phyloP scores from a whole-genome alignment of 2,329 filamentous ascomycete species.

The Magnaporthiopsis incrustans region DNA sequence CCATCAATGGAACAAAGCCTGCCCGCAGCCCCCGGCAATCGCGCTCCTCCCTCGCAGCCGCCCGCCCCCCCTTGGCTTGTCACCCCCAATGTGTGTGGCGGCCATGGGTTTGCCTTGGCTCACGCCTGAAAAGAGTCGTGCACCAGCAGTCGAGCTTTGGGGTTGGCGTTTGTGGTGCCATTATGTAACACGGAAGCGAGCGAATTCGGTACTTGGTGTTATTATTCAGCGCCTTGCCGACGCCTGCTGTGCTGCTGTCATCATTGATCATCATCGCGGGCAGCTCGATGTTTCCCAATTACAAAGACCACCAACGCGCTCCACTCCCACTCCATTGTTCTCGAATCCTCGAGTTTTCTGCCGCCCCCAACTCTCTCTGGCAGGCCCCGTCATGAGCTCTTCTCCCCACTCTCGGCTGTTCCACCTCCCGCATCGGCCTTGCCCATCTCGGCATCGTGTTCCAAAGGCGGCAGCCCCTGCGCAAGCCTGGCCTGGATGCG shows the following conservation, averaged over 20 bases:
- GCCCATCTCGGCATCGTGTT: too few relatives aligned
- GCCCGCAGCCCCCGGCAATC: neutral
- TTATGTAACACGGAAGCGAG: neutral
- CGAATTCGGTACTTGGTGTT: neutral
- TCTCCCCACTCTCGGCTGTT: too few relatives aligned
- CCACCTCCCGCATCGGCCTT: too few relatives aligned
- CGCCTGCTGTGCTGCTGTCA: neutral
- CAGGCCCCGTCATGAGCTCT: too few relatives aligned
- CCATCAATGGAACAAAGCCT: neutral
- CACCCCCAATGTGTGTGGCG: neutral
- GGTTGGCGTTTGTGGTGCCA: neutral
- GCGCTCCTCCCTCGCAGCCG: neutral
- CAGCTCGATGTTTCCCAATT: too few relatives aligned
- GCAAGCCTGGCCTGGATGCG: too few relatives aligned
- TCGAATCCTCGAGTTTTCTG: too few relatives aligned
- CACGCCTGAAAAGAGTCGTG: too few relatives aligned
- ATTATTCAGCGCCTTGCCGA: neutral
- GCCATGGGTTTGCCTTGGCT: neutral
- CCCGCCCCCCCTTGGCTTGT: neutral
- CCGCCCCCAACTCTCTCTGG: too few relatives aligned
- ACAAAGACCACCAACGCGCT: too few relatives aligned
- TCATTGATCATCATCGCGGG: neutral
- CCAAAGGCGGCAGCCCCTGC: too few relatives aligned
- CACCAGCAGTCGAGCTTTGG: neutral
- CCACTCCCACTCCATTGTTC: too few relatives aligned